Conservation (phyloP, 2,329 filamentous ascomycete genomes). For the Plectosphaerella cucumerina region DNA sequence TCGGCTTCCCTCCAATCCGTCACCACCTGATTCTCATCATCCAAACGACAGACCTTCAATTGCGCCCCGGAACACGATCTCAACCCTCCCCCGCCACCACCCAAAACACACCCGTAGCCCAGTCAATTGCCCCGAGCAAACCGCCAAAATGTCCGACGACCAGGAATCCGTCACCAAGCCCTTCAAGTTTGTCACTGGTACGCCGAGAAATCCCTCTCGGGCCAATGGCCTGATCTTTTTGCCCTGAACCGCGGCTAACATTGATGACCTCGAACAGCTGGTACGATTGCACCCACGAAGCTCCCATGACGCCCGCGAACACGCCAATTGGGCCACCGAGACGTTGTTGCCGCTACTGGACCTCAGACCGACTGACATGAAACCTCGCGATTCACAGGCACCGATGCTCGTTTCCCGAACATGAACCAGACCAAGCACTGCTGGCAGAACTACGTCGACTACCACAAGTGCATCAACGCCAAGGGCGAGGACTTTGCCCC, state of each 20-base stretch:
- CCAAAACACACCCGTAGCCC: constrained; percentile 20
- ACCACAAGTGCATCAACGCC: constrained; percentile 98
- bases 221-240: constrained; percentile 28
- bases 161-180: constrained; percentile 85
- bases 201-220: constrained; percentile 40
- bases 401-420: constrained; percentile 99
- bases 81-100: constrained; percentile 31
- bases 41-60: constrained; percentile 15
- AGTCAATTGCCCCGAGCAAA: constrained; percentile 21
- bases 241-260: constrained; percentile 35
- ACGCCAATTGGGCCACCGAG: too few relatives aligned
- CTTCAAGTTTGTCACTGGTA: constrained; percentile 99
- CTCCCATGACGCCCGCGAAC: not conserved
- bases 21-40: constrained; percentile 35
- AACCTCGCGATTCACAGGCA: constrained; percentile 57
- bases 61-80: constrained; percentile 23
- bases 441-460: constrained; percentile 99
- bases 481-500: constrained; percentile 98
- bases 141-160: constrained; percentile 83
- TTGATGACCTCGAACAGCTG: constrained; percentile 32
- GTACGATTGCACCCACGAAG: constrained; percentile 27
- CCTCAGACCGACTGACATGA: not conserved
- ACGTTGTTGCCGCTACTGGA: too few relatives aligned
- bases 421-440: constrained; percentile 99
- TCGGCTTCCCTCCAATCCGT: constrained; percentile 14